Evolutionary conservation across 2,329 filamentous ascomycete species (phyloP), one percentile per base, ranked within the genome.

Genomic region (Fusarium longipes): DNA sequence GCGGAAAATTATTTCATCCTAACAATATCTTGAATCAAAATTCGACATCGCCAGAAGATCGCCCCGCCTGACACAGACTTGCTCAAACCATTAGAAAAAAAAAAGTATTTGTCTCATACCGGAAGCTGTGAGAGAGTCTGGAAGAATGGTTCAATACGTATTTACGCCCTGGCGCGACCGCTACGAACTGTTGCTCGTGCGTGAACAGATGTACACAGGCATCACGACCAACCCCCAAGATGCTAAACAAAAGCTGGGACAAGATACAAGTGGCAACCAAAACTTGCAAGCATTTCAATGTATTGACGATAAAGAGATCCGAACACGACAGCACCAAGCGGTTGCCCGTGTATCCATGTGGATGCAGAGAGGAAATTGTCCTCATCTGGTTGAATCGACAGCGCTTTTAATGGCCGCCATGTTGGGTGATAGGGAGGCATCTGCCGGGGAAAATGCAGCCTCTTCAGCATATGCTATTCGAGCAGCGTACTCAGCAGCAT

Each of bases 321-420:
- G 72, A 61, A 65, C 40, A 55, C 75, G 77, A 61, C 80, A 82
- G 72, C 78, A 82, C 62, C 70, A 75, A 49, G 84, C 87, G 58
- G 86, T 89, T 47, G 84, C 86, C 49, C 82, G 84, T 49, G 87
- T 89, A 47, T 84, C 85, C 39, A 84, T 89, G 78, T 91, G 90
- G 90, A 88, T 91, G 84, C 85, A 90, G 73, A 87, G 91, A 75
- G 89, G 89, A 67, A 87, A 87, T 71, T 91, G 93, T 64, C 92
- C 92, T 54, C 90, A 95, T 80, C 84, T 93, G 78, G 86, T 95
- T 53, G 92, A 95, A 79, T 91, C 90, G 33, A 94, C 92, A 39
- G 90, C 90, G 4, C 84, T 93, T 65, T 82, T 96, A 60, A 87
- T 87, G 68, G 88, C 91, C 63, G 91, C 91, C 27, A 80, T 89